Evolutionary conservation across 1,284 basidiomycete genomes (phyloP).

Genomic region (Entoloma clypeatum): DNA sequence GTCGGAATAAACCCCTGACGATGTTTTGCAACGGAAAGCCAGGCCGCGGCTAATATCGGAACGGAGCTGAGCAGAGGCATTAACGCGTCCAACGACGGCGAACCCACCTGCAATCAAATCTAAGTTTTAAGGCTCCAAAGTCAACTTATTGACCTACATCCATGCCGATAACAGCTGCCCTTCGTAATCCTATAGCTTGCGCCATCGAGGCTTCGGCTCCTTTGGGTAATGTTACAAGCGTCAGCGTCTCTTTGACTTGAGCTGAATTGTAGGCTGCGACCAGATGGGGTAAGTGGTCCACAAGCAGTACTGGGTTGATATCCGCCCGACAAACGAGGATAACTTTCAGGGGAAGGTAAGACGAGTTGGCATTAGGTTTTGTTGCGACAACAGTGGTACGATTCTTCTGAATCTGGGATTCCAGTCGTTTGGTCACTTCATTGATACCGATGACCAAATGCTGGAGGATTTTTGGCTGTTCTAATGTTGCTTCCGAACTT

Average conservation of each 20-base stretch:
- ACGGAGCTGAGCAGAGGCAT: constrained; percentile 42
- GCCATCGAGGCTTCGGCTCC: constrained; percentile 69
- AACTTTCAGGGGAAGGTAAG: constrained; percentile 30
- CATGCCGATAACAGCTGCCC: constrained; percentile 68
- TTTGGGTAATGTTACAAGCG: constrained; percentile 68
- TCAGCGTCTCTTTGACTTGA: constrained; percentile 33
- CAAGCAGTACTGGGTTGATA: constrained; percentile 64
- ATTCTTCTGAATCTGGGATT: constrained; percentile 44
- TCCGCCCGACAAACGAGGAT: constrained; percentile 72
- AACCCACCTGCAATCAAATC: constrained; percentile 28
- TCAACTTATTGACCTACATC: constrained; percentile 31
- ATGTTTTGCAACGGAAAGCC: constrained; percentile 41
- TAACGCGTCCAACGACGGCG: constrained; percentile 38
- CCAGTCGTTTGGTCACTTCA: constrained; percentile 72
- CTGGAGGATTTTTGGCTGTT: constrained; percentile 41
- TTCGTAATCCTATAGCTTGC: constrained; percentile 59
- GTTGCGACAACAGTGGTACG: constrained; percentile 25
- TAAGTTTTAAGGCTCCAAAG: constrained; percentile 5
- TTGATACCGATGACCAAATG: constrained; percentile 75
- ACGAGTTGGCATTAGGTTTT: constrained; percentile 9
- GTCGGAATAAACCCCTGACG: constrained; percentile 54
- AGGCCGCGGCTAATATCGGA: constrained; percentile 56
- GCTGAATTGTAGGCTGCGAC: constrained; percentile 69
- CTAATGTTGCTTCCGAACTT: constrained; percentile 5
- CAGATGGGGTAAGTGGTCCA: constrained; percentile 70